Percentiles rank a stretch among this genome's conserved stretches.
Evolutionary conservation across 768 basidiomycete genomes (phyloP).

Genomic region (Mycena galericulata): DNA sequence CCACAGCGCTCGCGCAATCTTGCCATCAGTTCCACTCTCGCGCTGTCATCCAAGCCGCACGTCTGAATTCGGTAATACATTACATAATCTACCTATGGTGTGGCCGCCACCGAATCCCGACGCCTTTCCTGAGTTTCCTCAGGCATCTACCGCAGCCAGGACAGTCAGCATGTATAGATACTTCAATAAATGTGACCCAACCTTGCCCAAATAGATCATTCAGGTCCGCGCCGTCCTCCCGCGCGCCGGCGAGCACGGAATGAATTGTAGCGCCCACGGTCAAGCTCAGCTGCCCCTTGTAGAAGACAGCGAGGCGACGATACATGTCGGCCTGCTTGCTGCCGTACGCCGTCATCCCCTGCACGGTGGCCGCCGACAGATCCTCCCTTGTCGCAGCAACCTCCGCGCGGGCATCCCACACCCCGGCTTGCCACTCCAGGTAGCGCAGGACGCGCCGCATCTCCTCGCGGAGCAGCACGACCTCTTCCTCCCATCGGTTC

Average conservation of each 20-base stretch:
- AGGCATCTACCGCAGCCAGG: too few species aligned
- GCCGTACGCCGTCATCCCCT: neutral
- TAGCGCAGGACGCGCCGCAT: neutral
- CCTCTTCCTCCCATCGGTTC: neutral
- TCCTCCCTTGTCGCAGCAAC: neutral
- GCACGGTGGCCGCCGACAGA: neutral
- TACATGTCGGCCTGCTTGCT: neutral
- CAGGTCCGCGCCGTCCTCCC: too few species aligned
- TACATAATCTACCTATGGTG: too few species aligned
- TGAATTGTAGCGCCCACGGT: neutral
- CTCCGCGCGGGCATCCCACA: neutral
- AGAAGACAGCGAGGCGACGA: neutral
- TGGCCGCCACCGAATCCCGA: too few species aligned
- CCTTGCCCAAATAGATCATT: too few species aligned
- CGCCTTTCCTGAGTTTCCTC: too few species aligned
- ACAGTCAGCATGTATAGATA: too few species aligned
- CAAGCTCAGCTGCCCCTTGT: neutral
- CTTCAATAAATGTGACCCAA: too few species aligned
- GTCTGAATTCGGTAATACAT: too few species aligned
- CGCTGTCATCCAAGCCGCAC: too few species aligned
- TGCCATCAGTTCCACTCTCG: too few species aligned
- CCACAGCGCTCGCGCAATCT: too few species aligned
- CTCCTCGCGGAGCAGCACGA: neutral
- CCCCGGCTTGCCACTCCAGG: neutral
- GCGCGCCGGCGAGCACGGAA: neutral